Evolutionary conservation across 1,284 basidiomycete genomes (phyloP).

Genomic region (Trametes hirsuta): DNA sequence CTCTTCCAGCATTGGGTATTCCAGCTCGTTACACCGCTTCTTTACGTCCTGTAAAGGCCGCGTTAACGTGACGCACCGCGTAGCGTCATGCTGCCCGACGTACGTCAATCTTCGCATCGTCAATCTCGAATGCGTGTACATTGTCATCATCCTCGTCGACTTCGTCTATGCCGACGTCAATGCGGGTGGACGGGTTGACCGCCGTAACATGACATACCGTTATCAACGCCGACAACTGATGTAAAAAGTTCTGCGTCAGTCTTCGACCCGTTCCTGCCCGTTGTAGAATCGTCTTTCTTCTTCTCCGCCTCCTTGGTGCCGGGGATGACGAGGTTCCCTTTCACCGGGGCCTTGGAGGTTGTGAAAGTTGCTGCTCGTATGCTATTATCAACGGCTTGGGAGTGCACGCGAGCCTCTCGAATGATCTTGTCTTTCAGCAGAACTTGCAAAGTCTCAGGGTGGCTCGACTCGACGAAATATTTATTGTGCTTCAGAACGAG

Average conservation of each 20-base stretch:
- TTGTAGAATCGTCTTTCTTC: slow-evolving; percentile 57
- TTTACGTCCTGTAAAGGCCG: slow-evolving; percentile 74
- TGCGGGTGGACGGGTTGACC: not conserved
- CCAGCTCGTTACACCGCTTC: slow-evolving; percentile 91
- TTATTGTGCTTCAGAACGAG: slow-evolving; percentile 96
- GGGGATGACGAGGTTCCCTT: slow-evolving; percentile 82
- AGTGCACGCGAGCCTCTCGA: slow-evolving; percentile 76
- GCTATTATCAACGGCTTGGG: slow-evolving; percentile 63
- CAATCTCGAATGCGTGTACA: slow-evolving; percentile 94
- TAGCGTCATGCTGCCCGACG: slow-evolving; percentile 23
- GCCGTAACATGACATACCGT: slow-evolving; percentile 53
- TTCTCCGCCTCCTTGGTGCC: slow-evolving; percentile 78
- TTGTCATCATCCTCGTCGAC: slow-evolving; percentile 96
- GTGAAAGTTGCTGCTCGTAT: slow-evolving; percentile 83
- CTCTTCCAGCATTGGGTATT: slow-evolving; percentile 96
- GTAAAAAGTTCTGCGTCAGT: slow-evolving; percentile 83
- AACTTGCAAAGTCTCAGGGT: slow-evolving; percentile 88
- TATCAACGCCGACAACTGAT: slow-evolving; percentile 90
- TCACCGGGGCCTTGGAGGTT: slow-evolving; percentile 79
- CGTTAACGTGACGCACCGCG: not conserved
- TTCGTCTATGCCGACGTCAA: slow-evolving; percentile 64
- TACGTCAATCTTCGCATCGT: slow-evolving; percentile 89
- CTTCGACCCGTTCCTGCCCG: slow-evolving; percentile 39
- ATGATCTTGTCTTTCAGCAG: slow-evolving; percentile 87
- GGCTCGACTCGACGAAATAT: slow-evolving; percentile 92